Evolutionary conservation across 2,329 filamentous ascomycete species (phyloP).

Genomic region (Hypomyces perniciosus): DNA sequence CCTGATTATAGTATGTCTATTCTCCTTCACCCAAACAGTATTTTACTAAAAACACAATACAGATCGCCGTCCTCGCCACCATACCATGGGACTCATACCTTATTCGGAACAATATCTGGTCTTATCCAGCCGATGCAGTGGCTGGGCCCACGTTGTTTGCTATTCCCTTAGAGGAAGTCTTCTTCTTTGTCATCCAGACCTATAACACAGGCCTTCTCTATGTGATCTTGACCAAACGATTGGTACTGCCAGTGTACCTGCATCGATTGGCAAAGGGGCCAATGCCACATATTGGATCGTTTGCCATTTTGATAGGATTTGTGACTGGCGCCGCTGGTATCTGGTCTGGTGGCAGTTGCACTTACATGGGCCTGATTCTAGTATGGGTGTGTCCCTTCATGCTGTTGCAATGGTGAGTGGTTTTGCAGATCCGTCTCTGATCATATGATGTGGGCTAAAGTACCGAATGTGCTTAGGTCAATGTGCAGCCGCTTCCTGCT

Average conservation of each 20-base stretch:
- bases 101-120: slow-evolving; percentile 63
- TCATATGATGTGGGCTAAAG: background rate
- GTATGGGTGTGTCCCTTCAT: slow-evolving; percentile 63
- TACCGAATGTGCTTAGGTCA: background rate
- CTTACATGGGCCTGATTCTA: slow-evolving; percentile 65
- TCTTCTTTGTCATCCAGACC: slow-evolving; percentile 73
- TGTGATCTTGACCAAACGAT: slow-evolving; percentile 58
- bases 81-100: slow-evolving; percentile 74
- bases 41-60: slow-evolving; percentile 2
- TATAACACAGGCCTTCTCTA: slow-evolving; percentile 67
- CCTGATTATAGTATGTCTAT: slow-evolving; percentile 44
- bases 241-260: slow-evolving; percentile 45
- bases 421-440: background rate
- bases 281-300: background rate
- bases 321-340: background rate
- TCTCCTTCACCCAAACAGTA: background rate
- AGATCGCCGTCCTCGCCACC: slow-evolving; percentile 55
- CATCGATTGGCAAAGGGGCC: slow-evolving; percentile 1
- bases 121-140: slow-evolving; percentile 60
- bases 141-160: slow-evolving; percentile 54
- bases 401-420: slow-evolving; percentile 35
- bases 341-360: slow-evolving; percentile 38
- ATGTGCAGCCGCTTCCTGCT: slow-evolving; percentile 4
- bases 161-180: slow-evolving; percentile 68
- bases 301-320: background rate